Conservation (phyloP, 805 yeast species). For the Yarrowia sp. region DNA sequence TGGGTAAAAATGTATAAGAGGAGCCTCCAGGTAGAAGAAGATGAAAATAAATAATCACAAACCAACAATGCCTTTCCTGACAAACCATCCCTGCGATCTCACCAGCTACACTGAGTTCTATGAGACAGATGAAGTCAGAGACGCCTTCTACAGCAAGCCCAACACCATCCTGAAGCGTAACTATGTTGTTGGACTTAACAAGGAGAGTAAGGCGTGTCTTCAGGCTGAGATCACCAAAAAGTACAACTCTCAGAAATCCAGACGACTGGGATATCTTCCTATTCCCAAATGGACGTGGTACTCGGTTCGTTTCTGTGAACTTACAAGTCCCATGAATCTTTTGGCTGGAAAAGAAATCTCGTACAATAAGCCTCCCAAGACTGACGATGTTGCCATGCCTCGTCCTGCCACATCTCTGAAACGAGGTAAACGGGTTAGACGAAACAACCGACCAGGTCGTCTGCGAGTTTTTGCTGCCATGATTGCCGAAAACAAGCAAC, state of each 20-base stretch:
- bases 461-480: not conserved
- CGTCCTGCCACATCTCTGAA: not conserved
- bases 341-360: not conserved
- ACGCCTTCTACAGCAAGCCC: constrained; percentile 7
- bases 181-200: not conserved
- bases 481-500: not conserved
- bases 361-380: not conserved
- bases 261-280: not conserved
- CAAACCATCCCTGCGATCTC: not conserved
- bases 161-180: not conserved
- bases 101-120: not conserved
- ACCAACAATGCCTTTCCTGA: not conserved
- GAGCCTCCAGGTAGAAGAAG: not conserved
- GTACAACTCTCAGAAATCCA: not conserved
- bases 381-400: not conserved
- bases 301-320: not conserved
- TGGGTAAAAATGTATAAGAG: not conserved
- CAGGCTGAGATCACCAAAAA: not conserved
- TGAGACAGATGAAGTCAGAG: not conserved
- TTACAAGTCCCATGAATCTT: not conserved
- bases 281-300: not conserved
- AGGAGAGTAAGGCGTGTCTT: not conserved
- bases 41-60: not conserved
- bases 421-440: not conserved
- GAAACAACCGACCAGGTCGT: not conserved